Evolutionary conservation across 1,284 basidiomycete species (phyloP).

Genomic region (Afroboletus lepidellus): DNA sequence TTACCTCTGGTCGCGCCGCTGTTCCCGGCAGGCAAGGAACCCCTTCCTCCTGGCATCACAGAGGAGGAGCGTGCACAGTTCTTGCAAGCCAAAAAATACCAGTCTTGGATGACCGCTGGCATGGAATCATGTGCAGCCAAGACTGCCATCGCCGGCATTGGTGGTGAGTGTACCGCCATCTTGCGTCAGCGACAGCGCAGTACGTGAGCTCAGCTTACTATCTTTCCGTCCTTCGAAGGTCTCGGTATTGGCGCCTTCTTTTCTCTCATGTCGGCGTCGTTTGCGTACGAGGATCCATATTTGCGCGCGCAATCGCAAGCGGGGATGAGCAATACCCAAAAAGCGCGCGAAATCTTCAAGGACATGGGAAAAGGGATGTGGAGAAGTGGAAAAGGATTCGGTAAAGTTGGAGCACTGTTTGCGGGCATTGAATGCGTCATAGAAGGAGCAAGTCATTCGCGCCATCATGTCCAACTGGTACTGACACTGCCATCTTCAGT

Average conservation of each 20-base stretch:
- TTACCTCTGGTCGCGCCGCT: slow-evolving; percentile 46
- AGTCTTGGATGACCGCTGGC: slow-evolving; percentile 62
- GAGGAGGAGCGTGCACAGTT: slow-evolving; percentile 76
- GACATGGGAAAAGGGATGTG: slow-evolving; percentile 96
- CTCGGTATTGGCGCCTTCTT: slow-evolving; percentile 94
- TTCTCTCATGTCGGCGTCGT: slow-evolving; percentile 92
- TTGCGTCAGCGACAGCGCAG: slow-evolving; percentile 5
- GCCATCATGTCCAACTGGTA: not conserved
- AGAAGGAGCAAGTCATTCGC: slow-evolving; percentile 75
- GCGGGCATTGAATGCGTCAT: slow-evolving; percentile 94
- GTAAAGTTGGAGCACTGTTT: slow-evolving; percentile 92
- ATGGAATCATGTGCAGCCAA: slow-evolving; percentile 89
- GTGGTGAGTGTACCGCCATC: slow-evolving; percentile 53
- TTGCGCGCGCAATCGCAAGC: slow-evolving; percentile 66
- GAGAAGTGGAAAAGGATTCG: slow-evolving; percentile 88
- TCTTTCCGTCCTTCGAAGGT: too few species aligned
- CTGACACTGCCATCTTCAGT: slow-evolving; percentile 49
- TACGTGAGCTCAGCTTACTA: too few species aligned
- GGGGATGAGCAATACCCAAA: slow-evolving; percentile 64
- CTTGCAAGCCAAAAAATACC: slow-evolving; percentile 73
- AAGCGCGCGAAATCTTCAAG: slow-evolving; percentile 85
- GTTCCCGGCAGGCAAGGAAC: slow-evolving; percentile 66
- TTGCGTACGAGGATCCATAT: slow-evolving; percentile 93
- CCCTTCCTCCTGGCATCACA: slow-evolving; percentile 77
- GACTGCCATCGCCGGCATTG: slow-evolving; percentile 74